Evolutionary conservation across 495 filamentous ascomycete genomes (phyloP).

Genomic region (Aspergillus ostianus): DNA sequence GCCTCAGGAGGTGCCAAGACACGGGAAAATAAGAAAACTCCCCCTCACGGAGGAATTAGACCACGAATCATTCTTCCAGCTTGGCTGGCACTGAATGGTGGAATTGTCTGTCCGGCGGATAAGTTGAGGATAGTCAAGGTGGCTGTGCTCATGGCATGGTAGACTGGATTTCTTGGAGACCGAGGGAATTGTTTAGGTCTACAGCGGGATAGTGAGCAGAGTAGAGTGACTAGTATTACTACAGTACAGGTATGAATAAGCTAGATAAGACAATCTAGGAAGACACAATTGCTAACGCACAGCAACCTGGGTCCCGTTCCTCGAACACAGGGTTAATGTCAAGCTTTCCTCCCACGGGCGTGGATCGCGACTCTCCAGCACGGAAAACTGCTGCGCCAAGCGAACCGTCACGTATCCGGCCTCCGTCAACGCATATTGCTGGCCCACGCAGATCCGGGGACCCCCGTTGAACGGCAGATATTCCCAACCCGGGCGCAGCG

Average conservation of each 20-base stretch:
- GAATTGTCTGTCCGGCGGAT: not conserved
- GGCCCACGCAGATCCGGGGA: constrained; percentile 54
- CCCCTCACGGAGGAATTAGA: constrained; percentile 2
- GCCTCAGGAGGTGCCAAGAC: not conserved
- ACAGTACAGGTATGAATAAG: no score
- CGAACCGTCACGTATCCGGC: constrained; percentile 49
- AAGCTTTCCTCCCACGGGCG: constrained; percentile 17
- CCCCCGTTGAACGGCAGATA: constrained; percentile 66
- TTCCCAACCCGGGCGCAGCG: constrained; percentile 48
- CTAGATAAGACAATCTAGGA: no score
- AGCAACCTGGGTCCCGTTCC: constrained; percentile 14
- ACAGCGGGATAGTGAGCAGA: no score
- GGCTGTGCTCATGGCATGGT: no score
- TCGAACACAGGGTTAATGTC: constrained; percentile 17
- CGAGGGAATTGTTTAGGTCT: no score
- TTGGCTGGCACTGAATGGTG: not conserved
- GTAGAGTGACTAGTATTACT: no score
- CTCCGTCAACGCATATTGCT: constrained; percentile 58
- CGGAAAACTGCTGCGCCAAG: constrained; percentile 28
- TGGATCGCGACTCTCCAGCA: constrained; percentile 25
- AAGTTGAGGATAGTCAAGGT: no score
- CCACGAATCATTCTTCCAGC: constrained; percentile 1
- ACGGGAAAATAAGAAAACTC: not conserved
- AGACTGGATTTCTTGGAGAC: no score
- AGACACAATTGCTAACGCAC: not conserved